Conservation (phyloP, 164 flowering plant genomes). For the Tetrastigma voinierianum region DNA sequence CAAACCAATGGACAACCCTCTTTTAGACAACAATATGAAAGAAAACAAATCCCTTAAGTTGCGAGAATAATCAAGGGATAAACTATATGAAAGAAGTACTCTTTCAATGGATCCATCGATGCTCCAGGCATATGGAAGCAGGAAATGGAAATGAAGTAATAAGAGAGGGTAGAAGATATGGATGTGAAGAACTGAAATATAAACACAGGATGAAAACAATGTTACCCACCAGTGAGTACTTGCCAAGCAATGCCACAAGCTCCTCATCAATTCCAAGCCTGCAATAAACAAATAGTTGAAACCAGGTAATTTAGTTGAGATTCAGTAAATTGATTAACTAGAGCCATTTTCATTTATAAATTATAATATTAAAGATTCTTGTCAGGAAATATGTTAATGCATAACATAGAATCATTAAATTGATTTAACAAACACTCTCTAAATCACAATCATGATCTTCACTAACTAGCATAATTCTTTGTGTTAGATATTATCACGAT, state of each 20-base stretch:
- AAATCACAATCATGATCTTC: too few relatives aligned
- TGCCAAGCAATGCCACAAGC: conserved; percentile 82
- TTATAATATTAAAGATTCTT: too few relatives aligned
- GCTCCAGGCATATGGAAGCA: neutral
- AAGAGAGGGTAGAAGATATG: too few relatives aligned
- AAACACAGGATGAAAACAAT: neutral
- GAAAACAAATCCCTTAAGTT: neutral
- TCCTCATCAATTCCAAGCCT: conserved; percentile 95
- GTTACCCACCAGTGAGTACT: conserved; percentile 63
- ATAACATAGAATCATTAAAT: too few relatives aligned
- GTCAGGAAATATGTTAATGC: too few relatives aligned
- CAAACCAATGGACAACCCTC: neutral
- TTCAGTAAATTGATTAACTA: too few relatives aligned
- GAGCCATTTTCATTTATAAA: too few relatives aligned
- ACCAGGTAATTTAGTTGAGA: neutral
- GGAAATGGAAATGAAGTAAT: neutral
- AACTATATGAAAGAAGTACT: too few relatives aligned
- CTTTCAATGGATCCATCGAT: neutral
- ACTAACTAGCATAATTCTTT: too few relatives aligned
- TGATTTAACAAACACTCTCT: too few relatives aligned
- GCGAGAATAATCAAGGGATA: neutral
- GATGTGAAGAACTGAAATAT: neutral
- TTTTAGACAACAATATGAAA: neutral
- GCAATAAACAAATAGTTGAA: conserved; percentile 12
- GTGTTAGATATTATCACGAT: too few relatives aligned